Base-by-base conservation (phyloP, 2,329 filamentous ascomycete genomes). In the Akanthomyces muscarius region DNA sequence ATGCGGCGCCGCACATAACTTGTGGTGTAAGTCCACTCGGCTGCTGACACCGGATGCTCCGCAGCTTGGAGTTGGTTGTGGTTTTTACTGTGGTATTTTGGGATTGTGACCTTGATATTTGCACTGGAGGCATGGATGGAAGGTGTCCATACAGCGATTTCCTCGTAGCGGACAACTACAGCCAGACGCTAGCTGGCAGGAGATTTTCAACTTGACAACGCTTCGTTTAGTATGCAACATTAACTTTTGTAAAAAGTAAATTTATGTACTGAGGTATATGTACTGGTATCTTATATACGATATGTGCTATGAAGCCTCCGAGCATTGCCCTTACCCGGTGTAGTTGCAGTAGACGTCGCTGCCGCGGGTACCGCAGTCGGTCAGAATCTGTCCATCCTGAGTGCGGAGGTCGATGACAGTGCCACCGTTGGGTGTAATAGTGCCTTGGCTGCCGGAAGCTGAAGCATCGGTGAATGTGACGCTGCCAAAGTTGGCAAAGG, bases 361-460 rank as follows among this genome's bases (percentile, higher is more conserved):
- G 28, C 57, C 57, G 13, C n/a, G 10, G 2, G 36, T 61, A 16
- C 57, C 57, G n/a, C 57, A 61, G 48, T 61, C 57, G 3, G 57
- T 61, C 23, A 61, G 5, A 53, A 61, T n/a, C 13, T 53, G 14
- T 13, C 48, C 48, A 21, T n/a, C 13, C 48, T 33, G 21, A 1
- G 45, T 45, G 5, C 45, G 36, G n/a, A 61, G 28, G 3, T 61
- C 58, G n/a, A 53, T 54, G 28, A 61, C 41, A 1, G 48, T 53
- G 8, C 58, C 58, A 6, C 58, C 50, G 14, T 13, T 16, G 28
- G 58, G 48, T 4, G 47, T 36, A 11, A 54, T 52, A 25, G 70
- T 71, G 47, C 76, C 77, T 42, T 74, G 76, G 44, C 8, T 44
- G 14, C 64, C 59, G 16, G 52, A 45, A 8, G 64, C 64, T 2